Evolutionary conservation across 2,329 filamentous ascomycete species (phyloP), one percentile per base, ranked within the genome.

Genomic region (Penicillium capsulatum): DNA sequence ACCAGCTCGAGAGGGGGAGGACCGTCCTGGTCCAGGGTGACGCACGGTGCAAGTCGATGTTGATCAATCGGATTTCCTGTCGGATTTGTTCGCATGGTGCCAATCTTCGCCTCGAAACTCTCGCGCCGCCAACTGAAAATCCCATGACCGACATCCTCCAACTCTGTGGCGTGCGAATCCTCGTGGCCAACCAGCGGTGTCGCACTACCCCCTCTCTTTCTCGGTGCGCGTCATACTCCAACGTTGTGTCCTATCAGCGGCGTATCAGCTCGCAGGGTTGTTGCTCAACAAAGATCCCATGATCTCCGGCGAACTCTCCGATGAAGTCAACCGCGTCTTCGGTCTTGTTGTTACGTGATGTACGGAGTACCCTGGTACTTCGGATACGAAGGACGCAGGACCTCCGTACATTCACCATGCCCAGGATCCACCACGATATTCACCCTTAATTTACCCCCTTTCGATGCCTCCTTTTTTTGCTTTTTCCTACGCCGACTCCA

Each of bases 381-480:
- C n/a, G n/a, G n/a, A n/a, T n/a, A n/a, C n/a, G n/a, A n/a, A n/a
- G n/a, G n/a, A n/a, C n/a, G n/a, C n/a, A n/a, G n/a, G n/a, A n/a
- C n/a, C n/a, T n/a, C n/a, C n/a, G n/a, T n/a, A n/a, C n/a, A n/a
- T n/a, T n/a, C n/a, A n/a, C n/a, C n/a, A n/a, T n/a, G n/a, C n/a
- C n/a, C n/a, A n/a, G 19, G 19, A 22, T 22, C 19, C 19, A 22
- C 19, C n/a, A n/a, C n/a, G n/a, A n/a, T n/a, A n/a, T n/a, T n/a
- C 11, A 24, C 39, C 43, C 48, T 37, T 51, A 53, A 53, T 51
- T 44, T 44, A 45, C n/a, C 44, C 43, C 46, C 38, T 47, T 50
- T 32, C 17, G 19, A 5, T 22, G 19, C 15, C 32, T 17, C n/a
- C 13, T 8, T 20, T 20, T 17, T 29, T 43, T 36, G 19, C 17